Base-by-base conservation (phyloP, 2,329 filamentous ascomycete species). In the Metarhizium brunneum region DNA sequence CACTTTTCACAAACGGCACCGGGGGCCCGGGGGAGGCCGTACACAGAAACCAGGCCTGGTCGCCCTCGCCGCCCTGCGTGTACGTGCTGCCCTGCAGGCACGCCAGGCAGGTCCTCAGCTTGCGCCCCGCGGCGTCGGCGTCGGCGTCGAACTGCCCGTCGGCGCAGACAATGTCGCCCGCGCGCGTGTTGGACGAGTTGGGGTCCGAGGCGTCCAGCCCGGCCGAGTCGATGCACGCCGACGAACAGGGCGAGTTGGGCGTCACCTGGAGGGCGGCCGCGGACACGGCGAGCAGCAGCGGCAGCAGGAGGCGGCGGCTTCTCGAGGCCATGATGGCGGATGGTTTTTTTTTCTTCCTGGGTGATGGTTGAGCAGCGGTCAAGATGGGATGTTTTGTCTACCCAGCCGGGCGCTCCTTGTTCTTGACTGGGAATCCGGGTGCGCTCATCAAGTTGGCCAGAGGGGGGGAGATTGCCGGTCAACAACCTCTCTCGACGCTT, bases 31-130 rank as follows among this genome's bases (percentile, higher is more conserved):
- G 1, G 30, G 6, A 20, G n/a, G 68, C 79, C 79, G 68, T 72
- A 82, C 79, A 81, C 47, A 82, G 61, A 58, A 82, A 82, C 79
- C 79, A 82, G 50, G 71, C 69, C 58, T 79, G 77, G 59, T 83
- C 80, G 54, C 67, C 81, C 66, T 82, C 78, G 6, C 57, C 56
- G 1, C 73, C 77, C 40, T 76, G 68, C 2, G 69, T 63, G 57
- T 74, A 80, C 10, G 69, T 71, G 65, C 79, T 82, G 32, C 72
- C 73, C 62, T 82, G 75, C 32, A 83, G 68, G 62, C 80, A 83
- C 42, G 66, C 73, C 65, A 82, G 69, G 62, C 80, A 83, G 14
- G 65, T 66, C 61, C 75, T 67, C 63, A 78, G 78, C 61, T 76
- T 79, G 53, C 25, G 25, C 3, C 25, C 25, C 25, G 69, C 68